These are phyloP conservation scores for Candida nemodendra DNA, from an alignment of 805 yeast species.

Conservation along the genomic window DNA sequence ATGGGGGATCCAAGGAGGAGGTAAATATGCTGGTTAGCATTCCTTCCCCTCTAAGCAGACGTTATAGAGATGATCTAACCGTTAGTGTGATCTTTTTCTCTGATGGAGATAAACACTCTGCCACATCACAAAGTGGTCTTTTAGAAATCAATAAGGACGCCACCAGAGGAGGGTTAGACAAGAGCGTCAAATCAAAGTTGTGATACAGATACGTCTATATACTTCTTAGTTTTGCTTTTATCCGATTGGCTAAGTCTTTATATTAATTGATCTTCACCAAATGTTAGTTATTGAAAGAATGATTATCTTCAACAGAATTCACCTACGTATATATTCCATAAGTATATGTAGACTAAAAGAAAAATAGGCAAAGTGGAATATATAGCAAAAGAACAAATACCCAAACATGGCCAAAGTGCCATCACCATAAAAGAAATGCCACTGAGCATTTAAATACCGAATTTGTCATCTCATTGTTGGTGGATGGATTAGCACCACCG, in stretches of 20 bases:
- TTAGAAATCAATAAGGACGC: constrained; percentile 57
- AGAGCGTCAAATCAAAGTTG: constrained; percentile 46
- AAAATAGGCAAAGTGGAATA: background rate
- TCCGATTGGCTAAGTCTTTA: background rate
- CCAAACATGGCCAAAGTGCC: background rate
- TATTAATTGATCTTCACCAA: background rate
- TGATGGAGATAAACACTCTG: constrained; percentile 51
- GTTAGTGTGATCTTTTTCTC: constrained; percentile 90
- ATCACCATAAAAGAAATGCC: background rate
- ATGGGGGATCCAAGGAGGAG: constrained; percentile 85
- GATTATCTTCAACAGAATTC: background rate
- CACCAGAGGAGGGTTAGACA: constrained; percentile 52
- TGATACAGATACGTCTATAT: constrained; percentile 24
- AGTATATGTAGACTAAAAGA: background rate
- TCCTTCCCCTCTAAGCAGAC: constrained; percentile 87
- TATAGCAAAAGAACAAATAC: background rate
- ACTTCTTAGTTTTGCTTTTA: background rate
- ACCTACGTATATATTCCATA: background rate
- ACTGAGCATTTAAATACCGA: background rate
- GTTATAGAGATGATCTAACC: constrained; percentile 93
- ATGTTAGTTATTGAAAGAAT: too few relatives aligned
- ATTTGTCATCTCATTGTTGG: too few relatives aligned
- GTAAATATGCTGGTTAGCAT: constrained; percentile 85
- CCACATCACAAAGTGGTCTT: constrained; percentile 42
- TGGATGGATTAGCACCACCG: too few relatives aligned